Percentiles rank a stretch among this genome's conserved stretches.
These are phyloP conservation scores for Aspergillus quadricinctus DNA, from an alignment of 2,329 filamentous ascomycete species.

Conservation along the genomic window DNA sequence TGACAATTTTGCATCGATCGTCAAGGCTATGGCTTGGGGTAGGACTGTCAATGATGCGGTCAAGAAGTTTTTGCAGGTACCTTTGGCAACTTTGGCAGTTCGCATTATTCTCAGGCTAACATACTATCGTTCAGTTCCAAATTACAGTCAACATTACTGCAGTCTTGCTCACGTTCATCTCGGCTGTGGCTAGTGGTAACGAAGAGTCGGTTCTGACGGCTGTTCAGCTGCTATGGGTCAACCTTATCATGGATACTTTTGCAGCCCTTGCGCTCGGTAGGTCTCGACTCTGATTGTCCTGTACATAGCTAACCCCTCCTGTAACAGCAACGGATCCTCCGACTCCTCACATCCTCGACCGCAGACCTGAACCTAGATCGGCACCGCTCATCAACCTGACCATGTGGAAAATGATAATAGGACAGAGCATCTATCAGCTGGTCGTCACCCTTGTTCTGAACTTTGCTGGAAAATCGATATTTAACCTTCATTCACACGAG, in stretches of 20 bases:
- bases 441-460: constrained; percentile 44
- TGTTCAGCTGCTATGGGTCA: constrained; percentile 65
- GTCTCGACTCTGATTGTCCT: not conserved
- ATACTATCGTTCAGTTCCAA: constrained; percentile 31
- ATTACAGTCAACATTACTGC: constrained; percentile 63
- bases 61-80: constrained; percentile 62
- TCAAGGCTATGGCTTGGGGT: constrained; percentile 78
- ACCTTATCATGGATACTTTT: constrained; percentile 67
- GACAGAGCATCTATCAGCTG: constrained; percentile 41
- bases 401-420: constrained; percentile 46
- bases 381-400: constrained; percentile 43
- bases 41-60: constrained; percentile 72
- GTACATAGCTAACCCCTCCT: not conserved
- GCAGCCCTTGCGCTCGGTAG: constrained; percentile 56
- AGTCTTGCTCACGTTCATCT: constrained; percentile 61
- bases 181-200: constrained; percentile 54
- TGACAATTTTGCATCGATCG: constrained; percentile 82
- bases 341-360: constrained; percentile 53
- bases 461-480: constrained; percentile 37
- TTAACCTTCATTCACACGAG: constrained; percentile 20
- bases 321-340: constrained; percentile 56
- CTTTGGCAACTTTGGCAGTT: not conserved
- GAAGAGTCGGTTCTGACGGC: constrained; percentile 60
- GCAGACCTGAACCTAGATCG: constrained; percentile 46
- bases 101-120: not conserved